phyloP scores from a whole-genome alignment of 2,329 filamentous ascomycete species.

The Alternaria consortialis region DNA sequence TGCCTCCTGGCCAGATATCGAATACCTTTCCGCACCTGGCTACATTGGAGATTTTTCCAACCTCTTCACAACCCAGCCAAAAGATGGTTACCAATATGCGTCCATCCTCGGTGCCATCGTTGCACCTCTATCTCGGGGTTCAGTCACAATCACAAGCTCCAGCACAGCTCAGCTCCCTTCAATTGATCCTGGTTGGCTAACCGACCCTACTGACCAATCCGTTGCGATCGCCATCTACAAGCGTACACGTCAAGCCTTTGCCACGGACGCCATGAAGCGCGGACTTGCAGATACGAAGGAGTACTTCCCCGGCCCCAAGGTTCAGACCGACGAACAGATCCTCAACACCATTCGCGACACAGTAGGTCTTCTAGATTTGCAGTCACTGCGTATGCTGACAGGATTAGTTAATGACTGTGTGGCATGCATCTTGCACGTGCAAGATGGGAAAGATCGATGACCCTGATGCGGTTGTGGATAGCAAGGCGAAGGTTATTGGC shows the following conservation, averaged over 20 bases:
- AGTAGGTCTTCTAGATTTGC: not conserved
- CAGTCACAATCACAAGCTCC: slow-evolving; percentile 43
- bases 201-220: slow-evolving; percentile 40
- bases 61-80: slow-evolving; percentile 30
- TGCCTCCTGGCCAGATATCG: slow-evolving; percentile 38
- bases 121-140: slow-evolving; percentile 48
- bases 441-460: slow-evolving; percentile 43
- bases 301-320: slow-evolving; percentile 33
- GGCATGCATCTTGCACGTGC: slow-evolving; percentile 40
- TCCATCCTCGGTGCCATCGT: slow-evolving; percentile 43
- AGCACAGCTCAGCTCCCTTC: slow-evolving; percentile 38
- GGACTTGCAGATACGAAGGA: slow-evolving; percentile 24
- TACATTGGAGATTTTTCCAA: slow-evolving; percentile 30
- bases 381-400: not conserved
- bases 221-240: slow-evolving; percentile 45
- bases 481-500: slow-evolving; percentile 45
- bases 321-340: slow-evolving; percentile 40
- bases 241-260: slow-evolving; percentile 41
- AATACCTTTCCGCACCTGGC: slow-evolving; percentile 27
- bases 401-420: slow-evolving; percentile 25
- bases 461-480: slow-evolving; percentile 47
- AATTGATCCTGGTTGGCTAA: slow-evolving; percentile 51
- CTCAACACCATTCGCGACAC: slow-evolving; percentile 26
- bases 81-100: slow-evolving; percentile 44
- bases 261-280: slow-evolving; percentile 27